Base-by-base conservation (phyloP, 805 yeast genomes). In the Wickerhamiella brachini region DNA sequence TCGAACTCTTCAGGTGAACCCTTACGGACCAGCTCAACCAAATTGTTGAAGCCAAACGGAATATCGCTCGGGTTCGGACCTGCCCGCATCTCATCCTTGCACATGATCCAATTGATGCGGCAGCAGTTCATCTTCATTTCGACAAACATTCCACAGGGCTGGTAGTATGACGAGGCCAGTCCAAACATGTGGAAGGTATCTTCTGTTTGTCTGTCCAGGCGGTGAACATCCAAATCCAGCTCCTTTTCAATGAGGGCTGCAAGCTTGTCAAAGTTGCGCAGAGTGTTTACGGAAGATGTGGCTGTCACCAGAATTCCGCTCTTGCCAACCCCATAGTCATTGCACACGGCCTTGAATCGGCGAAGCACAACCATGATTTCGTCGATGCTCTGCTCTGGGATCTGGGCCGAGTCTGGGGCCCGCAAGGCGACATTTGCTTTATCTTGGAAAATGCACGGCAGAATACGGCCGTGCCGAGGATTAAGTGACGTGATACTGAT, bases 391-490 rank as follows among this genome's bases (percentile, higher is more conserved):
- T 75, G 77, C 2, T 53, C 45, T 37, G 51, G 49, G 44, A 54
- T 60, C 3, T 47, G 54, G 18, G 41, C 48, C 24, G 48, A 51
- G 43, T 52, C 41, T 6, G 54, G 56, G 54, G 81, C 86, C 60
- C 78, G 81, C 18, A 83, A 64, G 0, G 88, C 79, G 12, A 83
- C 78, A 2, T 85, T 84, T 2, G 83, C 73, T 46, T 88, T 67
- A 57, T 83, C 90, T 55, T 83, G 85, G 66, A 79, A 83, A 10
- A 83, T 79, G 61, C 86, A 80, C 0, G 93, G 90, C 76, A 84
- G 77, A 4, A 81, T 79, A 54, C 93, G 71, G 1, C 86, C 85
- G 62, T 81, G 84, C 54, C 76, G 80, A 1, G 82, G 71, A 2
- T 83, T 81, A 47, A 77, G 72, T 2, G 87, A 81, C 17, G 86